Base-by-base conservation (phyloP, 169 alveolate species). In the Besnoitia besnoiti region DNA sequence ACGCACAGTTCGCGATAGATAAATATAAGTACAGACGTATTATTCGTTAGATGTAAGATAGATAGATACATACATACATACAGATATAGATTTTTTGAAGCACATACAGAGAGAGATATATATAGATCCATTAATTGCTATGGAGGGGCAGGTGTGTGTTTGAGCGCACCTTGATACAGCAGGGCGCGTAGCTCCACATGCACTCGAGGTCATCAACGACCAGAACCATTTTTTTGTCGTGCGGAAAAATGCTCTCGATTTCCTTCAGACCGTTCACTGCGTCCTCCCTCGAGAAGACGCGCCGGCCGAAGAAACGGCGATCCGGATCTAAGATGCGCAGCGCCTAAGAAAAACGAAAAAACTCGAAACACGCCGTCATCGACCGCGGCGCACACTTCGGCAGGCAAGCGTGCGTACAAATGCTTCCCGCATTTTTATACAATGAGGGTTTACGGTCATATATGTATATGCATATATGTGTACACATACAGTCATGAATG, bases 161-260 rank as follows among this genome's bases (percentile, higher is more conserved):
- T 7, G 49, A 16, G 7, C 19, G 0, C 16, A 77, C 87, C 75
- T 82, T 82, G 44, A 82, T 82, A 33, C 90, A 82, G 76, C 37
- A 47, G 62, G 90, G 75, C 19, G 12, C 47, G 90, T 82, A 44
- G 42, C 40, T 21, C 90, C 90, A 82, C 76, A 82, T 82, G 75
- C 37, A 46, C 16, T 82, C 90, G 51, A 82, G 90, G 90, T 82
- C 90, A 33, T 82, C 90, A 27, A 82, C 90, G 47, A 39, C 90
- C 33, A 82, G 90, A 37, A 49, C 90, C 62, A 82, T 27, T 49
- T 82, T 82, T 30, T 24, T 33, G 39, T 39, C 59, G 21, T 40
- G 87, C 12, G 90, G 90, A 75, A 82, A 82, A 12, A 82, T 82
- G 0, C 90, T 1, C 62, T 37, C 50, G 47, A 82, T 82, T 7